phyloP scores from a whole-genome alignment of 139 green algal genomes.

The Chlamydomonas sphaeroides region DNA sequence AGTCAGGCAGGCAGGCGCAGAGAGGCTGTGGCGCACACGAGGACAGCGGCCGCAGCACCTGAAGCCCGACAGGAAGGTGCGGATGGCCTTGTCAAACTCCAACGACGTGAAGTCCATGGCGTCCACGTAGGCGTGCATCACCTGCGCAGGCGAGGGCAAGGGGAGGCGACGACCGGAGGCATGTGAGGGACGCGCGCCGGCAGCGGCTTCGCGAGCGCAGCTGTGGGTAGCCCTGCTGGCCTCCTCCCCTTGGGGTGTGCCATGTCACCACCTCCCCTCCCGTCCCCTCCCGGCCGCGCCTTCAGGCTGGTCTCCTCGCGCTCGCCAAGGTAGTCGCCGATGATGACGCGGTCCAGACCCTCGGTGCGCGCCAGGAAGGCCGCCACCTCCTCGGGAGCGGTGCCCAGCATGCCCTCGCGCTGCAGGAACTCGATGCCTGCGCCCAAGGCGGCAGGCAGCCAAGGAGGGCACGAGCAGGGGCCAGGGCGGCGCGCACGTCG shows the following conservation, averaged over 20 bases:
- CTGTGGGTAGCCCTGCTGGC: too few relatives aligned
- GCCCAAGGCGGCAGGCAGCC: too few relatives aligned
- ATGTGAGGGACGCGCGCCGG: too few relatives aligned
- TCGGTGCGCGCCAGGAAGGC: constrained; percentile 70
- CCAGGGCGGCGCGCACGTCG: too few relatives aligned
- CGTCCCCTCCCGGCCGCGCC: background rate
- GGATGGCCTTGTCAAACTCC: constrained; percentile 95
- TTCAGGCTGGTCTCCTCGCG: constrained; percentile 89
- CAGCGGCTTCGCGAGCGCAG: too few relatives aligned
- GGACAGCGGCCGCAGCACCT: constrained; percentile 26
- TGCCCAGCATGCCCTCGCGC: constrained; percentile 83
- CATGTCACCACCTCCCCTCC: background rate
- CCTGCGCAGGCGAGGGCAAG: constrained; percentile 46
- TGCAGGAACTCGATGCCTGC: constrained; percentile 65
- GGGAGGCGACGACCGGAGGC: background rate
- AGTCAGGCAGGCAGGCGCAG: background rate
- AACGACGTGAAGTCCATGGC: constrained; percentile 86
- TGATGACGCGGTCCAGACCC: constrained; percentile 92
- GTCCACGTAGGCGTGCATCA: constrained; percentile 99
- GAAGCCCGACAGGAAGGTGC: constrained; percentile 66
- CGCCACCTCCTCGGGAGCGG: constrained; percentile 72
- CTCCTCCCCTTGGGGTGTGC: too few relatives aligned
- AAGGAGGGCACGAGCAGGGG: too few relatives aligned
- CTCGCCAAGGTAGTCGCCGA: constrained; percentile 98
- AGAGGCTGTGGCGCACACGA: too few relatives aligned